Evolutionary conservation across 345 rosid genomes (phyloP).

Genomic region (Hibiscus mutabilis): DNA sequence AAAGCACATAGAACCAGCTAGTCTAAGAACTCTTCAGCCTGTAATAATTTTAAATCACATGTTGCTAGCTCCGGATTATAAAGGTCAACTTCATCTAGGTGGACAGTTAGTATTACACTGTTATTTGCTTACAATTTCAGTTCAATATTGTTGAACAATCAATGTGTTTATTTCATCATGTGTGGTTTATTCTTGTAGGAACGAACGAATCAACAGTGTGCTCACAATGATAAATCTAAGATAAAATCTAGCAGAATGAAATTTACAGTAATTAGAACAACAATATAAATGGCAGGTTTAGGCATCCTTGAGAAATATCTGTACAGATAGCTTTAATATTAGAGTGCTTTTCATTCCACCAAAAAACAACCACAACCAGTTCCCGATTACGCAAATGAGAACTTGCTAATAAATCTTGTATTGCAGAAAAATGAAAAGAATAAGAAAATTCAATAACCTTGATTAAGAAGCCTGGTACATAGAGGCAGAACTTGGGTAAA

Average conservation of each 20-base stretch:
- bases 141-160: too few species aligned
- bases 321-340: too few species aligned
- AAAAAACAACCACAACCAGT: neutral
- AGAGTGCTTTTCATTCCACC: too few species aligned
- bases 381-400: neutral
- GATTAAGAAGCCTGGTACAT: neutral
- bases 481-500: slow-evolving; percentile 45
- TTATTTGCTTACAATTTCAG: too few species aligned
- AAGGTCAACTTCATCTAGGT: neutral
- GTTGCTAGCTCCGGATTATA: neutral
- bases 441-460: slow-evolving; percentile 7
- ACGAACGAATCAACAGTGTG: too few species aligned
- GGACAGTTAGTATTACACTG: neutral
- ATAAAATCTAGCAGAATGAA: too few species aligned
- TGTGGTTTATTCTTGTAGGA: too few species aligned
- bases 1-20: neutral
- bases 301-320: too few species aligned
- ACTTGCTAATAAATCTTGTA: neutral
- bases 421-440: neutral
- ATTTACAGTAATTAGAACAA: too few species aligned
- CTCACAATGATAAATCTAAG: too few species aligned
- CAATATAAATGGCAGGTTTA: too few species aligned
- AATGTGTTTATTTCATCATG: too few species aligned
- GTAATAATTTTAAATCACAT: neutral
- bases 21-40: neutral